Base-by-base conservation (phyloP, 495 filamentous ascomycete genomes). In the Trichoderma orchidacearum region DNA sequence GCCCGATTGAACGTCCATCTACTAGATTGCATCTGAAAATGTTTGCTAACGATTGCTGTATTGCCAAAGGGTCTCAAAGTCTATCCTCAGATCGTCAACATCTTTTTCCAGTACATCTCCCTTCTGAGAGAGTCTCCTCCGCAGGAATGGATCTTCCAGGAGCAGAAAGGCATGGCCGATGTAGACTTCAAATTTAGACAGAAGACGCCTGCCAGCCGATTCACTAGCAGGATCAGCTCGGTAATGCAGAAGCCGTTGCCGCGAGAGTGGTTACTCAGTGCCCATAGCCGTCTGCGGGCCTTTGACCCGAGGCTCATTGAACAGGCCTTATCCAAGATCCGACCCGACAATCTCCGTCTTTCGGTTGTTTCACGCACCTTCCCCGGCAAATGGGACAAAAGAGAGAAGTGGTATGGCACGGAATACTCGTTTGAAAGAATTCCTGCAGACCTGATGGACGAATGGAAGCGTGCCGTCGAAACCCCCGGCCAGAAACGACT, bases 381-480 rank as follows among this genome's bases (percentile, higher is more conserved):
- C 58, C 90, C 90, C 0, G 89, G 87, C 1, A 79, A 82, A n/a
- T 91, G 88, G 84, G 82, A 95, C 54, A 69, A 85, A 60, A 90
- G 86, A 64, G 93, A 99, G 72, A 87, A 88, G 69, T 99, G 94
- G 94, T 99, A 99, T 60, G 92, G 92, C 18, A 99, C 93, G 5
- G 91, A 96, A 63, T 95, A 96, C 70, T 86, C 81, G 59, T 75
- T 81, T 29, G 87, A 95, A 66, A 85, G 85, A 65, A 89, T 99
- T 48, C 85, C 90, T 1, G 62, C 78, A 32, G 81, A 89, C 21
- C 86, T 95, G 63, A 70, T 93, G 64, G 67, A 72, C 3, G 80
- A 85, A 38, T 79, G 97, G 56, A 72, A 77, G 41, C 68, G 78
- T 54, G 89, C 90, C 4, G 73, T 80, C 25, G 65, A 76, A 2